phyloP scores from a whole-genome alignment of 208 protist species.

The Angomonas deanei region DNA sequence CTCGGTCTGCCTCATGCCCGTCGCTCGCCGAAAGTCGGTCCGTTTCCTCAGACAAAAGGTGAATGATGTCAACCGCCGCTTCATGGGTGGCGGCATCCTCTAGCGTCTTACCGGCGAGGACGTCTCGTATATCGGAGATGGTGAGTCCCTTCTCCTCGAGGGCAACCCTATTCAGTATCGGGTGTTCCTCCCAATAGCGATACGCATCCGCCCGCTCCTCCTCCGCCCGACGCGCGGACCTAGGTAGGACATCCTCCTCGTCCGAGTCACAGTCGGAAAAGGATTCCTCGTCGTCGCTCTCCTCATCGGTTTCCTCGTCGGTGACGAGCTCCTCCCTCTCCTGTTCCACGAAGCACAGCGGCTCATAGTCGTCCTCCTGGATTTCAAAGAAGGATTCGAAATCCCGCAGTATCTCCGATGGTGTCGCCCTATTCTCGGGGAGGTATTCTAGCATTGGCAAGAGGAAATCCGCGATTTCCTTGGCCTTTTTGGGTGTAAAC shows the following conservation, averaged over 20 bases:
- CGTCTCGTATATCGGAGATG: constrained; percentile 59
- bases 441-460: constrained; percentile 92
- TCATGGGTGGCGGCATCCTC: constrained; percentile 38
- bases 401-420: constrained; percentile 74
- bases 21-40: constrained; percentile 47
- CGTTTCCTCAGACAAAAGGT: constrained; percentile 60
- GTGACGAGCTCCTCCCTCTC: constrained; percentile 17
- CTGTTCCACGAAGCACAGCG: constrained; percentile 59
- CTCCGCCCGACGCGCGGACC: constrained; percentile 10
- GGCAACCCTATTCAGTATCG: constrained; percentile 56
- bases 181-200: constrained; percentile 42
- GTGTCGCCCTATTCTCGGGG: constrained; percentile 82
- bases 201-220: constrained; percentile 14
- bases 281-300: constrained; percentile 38
- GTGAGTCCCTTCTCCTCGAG: constrained; percentile 64
- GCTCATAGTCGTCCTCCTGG: constrained; percentile 80
- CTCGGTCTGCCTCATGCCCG: constrained; percentile 34
- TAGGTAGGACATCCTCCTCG: background rate
- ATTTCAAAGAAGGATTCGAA: constrained; percentile 82
- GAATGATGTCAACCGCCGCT: constrained; percentile 73
- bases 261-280: constrained; percentile 35
- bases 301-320: constrained; percentile 23
- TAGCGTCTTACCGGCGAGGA: constrained; percentile 55
- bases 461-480: constrained; percentile 91
- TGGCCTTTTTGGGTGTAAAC: constrained; percentile 84